Evolutionary conservation across 2,329 filamentous ascomycete genomes (phyloP).

Genomic region (Xylariaceae sp.): DNA sequence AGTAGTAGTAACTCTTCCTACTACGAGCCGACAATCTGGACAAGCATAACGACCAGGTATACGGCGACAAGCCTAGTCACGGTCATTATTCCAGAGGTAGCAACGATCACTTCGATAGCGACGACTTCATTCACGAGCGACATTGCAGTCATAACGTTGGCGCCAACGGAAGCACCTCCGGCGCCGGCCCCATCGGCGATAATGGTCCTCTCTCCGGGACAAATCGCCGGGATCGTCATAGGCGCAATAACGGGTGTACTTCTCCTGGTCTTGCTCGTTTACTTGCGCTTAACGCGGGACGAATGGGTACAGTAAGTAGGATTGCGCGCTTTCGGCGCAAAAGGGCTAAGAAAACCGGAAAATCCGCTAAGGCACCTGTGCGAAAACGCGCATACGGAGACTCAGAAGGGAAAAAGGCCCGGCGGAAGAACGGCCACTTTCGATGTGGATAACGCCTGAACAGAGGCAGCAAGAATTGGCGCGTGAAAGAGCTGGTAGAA

Average conservation of each 20-base stretch:
- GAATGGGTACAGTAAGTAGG: not conserved
- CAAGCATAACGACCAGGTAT: not conserved
- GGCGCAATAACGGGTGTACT: conserved; percentile 5
- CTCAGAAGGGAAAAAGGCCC: not conserved
- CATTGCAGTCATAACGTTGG: not conserved
- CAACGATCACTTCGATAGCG: conserved; percentile 9
- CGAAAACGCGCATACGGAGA: not conserved
- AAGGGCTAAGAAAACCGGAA: not conserved
- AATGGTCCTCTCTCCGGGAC: not conserved
- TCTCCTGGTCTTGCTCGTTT: conserved; percentile 6
- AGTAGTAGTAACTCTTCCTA: not conserved
- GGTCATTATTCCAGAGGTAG: conserved; percentile 8
- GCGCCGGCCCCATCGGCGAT: not conserved
- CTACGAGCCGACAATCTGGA: not conserved
- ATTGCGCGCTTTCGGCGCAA: not conserved
- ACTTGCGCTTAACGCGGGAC: conserved; percentile 9
- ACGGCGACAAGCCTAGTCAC: not conserved
- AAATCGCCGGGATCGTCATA: not conserved
- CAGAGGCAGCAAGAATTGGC: not conserved
- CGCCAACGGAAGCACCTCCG: conserved; percentile 3
- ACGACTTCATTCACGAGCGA: conserved; percentile 6
- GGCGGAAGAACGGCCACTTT: not conserved
- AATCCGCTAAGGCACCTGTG: not conserved
- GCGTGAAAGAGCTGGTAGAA: not conserved
- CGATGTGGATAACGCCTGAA: not conserved